Base-by-base conservation (phyloP, 1,139 yeast species). In the Yamadazyma taylorii region DNA sequence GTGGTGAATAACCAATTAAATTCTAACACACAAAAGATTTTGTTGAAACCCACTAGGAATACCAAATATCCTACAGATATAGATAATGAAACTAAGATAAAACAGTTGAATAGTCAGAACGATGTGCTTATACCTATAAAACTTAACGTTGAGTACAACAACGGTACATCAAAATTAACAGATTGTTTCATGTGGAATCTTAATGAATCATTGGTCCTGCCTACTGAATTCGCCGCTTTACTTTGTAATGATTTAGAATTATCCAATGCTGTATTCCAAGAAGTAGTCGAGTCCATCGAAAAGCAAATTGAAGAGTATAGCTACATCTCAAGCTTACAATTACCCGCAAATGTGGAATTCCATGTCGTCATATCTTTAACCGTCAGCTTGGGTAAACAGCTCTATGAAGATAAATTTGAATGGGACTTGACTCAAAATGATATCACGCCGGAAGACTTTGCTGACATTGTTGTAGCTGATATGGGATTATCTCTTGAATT, bases 151-250 rank as follows among this genome's bases (percentile, higher is more conserved):
- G 96, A 88, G 45, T 78, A 81, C 45, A 82, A 83, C 39, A 75
- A 77, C 24, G 76, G 79, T 17, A 65, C 60, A 12, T 64, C 68
- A 27, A 78, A 85, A 41, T 71, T 90, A 19, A 81, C 79, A 15
- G 99, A 92, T 54, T 80, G 81, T 43, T 81, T 94, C 52, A 75
- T 90, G 75, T 92, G 98, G 98, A 89, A 92, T 55, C 54, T 86
- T 32, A 81, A 83, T 52, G 97, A 92, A 54, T 65, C 78, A 3
- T 66, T 84, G 22, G 69, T 90, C 17, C 82, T 95, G 0, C 97
- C 97, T 0, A 87, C 82, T 41, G 81, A 81, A 45, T 90, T 90
- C 64, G 92, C 97, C 0, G 69, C 76, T 19, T 76, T 88, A 22
- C 75, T 90, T 46, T 82, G 95, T 52, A 78, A 78, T 37, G 99